These are phyloP conservation scores for Magnaporthales sp. DNA, from an alignment of 2,329 filamentous ascomycete genomes.

Conservation along the genomic window DNA sequence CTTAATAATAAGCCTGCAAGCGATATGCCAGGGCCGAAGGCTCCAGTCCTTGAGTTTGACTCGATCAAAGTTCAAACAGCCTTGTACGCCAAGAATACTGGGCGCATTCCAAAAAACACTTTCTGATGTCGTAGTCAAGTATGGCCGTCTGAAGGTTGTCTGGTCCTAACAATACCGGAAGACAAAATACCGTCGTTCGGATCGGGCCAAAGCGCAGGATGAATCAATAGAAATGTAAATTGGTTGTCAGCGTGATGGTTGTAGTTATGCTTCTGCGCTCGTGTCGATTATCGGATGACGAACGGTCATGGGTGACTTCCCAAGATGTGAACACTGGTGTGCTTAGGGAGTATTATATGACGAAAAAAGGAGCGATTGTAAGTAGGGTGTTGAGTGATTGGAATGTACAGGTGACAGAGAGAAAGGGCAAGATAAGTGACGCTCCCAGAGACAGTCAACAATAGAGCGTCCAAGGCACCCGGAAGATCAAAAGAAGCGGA, in stretches of 20 bases:
- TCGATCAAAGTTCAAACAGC: not conserved
- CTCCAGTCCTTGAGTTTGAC: not conserved
- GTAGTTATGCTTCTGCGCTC: not conserved
- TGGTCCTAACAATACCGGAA: not conserved
- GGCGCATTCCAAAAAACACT: not conserved
- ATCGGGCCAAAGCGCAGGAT: not conserved
- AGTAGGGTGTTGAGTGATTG: not conserved
- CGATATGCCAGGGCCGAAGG: not conserved
- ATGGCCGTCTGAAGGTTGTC: not conserved
- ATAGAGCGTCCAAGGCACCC: not conserved
- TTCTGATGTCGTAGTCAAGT: not conserved
- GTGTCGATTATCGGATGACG: not conserved
- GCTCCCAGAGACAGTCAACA: constrained; percentile 4
- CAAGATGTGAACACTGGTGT: not conserved
- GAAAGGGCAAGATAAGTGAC: not conserved
- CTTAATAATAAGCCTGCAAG: not conserved
- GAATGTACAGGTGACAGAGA: not conserved
- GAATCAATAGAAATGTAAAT: not conserved
- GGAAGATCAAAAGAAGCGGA: not conserved
- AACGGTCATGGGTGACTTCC: not conserved
- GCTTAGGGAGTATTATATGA: not conserved
- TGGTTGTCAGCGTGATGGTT: not conserved
- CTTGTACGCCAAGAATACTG: not conserved
- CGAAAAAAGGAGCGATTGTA: not conserved
- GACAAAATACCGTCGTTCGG: not conserved